Evolutionary conservation across 2,329 filamentous ascomycete genomes (phyloP).

Genomic region (Aciculosporium take): DNA sequence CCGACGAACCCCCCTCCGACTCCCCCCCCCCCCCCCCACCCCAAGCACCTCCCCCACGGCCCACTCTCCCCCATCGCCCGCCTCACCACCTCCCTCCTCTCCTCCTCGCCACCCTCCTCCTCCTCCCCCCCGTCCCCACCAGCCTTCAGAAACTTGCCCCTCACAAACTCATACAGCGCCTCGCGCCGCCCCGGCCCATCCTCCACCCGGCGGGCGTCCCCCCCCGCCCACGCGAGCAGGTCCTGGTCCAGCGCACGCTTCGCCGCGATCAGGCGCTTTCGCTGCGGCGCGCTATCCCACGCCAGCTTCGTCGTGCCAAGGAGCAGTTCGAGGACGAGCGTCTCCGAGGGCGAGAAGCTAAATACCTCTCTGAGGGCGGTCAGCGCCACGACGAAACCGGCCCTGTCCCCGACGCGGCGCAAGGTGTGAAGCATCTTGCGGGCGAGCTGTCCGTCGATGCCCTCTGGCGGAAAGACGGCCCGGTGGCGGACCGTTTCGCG

Average conservation of each 20-base stretch:
- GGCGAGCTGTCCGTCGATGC: slow-evolving; percentile 32
- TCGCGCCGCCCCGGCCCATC: slow-evolving; percentile 16
- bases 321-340: slow-evolving; percentile 32
- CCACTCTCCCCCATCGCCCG: slow-evolving; percentile 27
- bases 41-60: slow-evolving; percentile 22
- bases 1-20: neutral
- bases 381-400: slow-evolving; percentile 32
- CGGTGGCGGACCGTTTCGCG: slow-evolving; percentile 34
- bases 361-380: slow-evolving; percentile 29
- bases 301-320: slow-evolving; percentile 29
- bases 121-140: slow-evolving; percentile 12
- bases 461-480: slow-evolving; percentile 27
- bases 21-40: neutral
- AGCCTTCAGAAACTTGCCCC: slow-evolving; percentile 22
- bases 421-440: slow-evolving; percentile 37
- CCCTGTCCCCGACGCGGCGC: slow-evolving; percentile 29
- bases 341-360: slow-evolving; percentile 28
- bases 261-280: slow-evolving; percentile 26
- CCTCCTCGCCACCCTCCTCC: slow-evolving; percentile 11
- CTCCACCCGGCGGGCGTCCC: slow-evolving; percentile 22
- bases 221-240: slow-evolving; percentile 16
- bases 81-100: slow-evolving; percentile 14
- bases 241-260: slow-evolving; percentile 28
- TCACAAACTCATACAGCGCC: slow-evolving; percentile 29
- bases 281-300: slow-evolving; percentile 26